These are phyloP conservation scores for Saccharomyces mikatae DNA, from an alignment of 805 yeast species.

Conservation along the genomic window DNA sequence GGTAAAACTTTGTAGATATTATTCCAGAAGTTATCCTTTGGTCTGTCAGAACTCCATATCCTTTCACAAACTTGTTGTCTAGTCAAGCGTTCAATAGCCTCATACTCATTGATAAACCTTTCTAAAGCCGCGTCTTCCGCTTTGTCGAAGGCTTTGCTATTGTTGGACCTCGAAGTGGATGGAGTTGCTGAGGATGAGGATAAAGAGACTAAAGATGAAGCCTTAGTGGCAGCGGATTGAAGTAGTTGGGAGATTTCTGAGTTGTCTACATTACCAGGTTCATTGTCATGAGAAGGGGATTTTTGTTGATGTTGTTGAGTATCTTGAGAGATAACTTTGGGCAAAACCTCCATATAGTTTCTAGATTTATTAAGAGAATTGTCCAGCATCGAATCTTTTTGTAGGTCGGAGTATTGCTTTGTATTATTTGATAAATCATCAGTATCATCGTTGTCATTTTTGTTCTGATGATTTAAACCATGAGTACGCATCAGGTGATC, in stretches of 20 bases:
- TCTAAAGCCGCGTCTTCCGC: conserved; percentile 61
- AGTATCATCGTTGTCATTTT: conserved; percentile 3
- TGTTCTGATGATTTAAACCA: background rate
- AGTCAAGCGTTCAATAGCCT: conserved; percentile 47
- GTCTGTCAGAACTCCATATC: conserved; percentile 72
- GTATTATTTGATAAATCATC: background rate
- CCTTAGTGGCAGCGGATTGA: conserved; percentile 34
- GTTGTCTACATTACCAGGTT: background rate
- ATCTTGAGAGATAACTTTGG: conserved; percentile 5
- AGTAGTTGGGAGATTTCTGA: conserved; percentile 31
- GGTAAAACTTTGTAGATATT: conserved; percentile 64
- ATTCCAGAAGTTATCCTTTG: conserved; percentile 82
- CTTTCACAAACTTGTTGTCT: conserved; percentile 62
- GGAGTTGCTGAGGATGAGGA: conserved; percentile 3
- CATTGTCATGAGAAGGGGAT: background rate
- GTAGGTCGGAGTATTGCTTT: background rate
- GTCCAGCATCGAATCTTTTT: background rate
- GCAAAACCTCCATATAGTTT: conserved; percentile 9
- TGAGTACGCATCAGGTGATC: background rate
- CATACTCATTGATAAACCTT: conserved; percentile 55
- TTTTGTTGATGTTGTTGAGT: background rate
- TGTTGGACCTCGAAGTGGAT: conserved; percentile 9
- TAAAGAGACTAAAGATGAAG: conserved; percentile 12
- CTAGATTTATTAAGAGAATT: background rate
- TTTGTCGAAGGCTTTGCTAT: conserved; percentile 11